These are phyloP conservation scores for Aspergillus aculeatus DNA, from an alignment of 2,329 filamentous ascomycete species.

Conservation along the genomic window DNA sequence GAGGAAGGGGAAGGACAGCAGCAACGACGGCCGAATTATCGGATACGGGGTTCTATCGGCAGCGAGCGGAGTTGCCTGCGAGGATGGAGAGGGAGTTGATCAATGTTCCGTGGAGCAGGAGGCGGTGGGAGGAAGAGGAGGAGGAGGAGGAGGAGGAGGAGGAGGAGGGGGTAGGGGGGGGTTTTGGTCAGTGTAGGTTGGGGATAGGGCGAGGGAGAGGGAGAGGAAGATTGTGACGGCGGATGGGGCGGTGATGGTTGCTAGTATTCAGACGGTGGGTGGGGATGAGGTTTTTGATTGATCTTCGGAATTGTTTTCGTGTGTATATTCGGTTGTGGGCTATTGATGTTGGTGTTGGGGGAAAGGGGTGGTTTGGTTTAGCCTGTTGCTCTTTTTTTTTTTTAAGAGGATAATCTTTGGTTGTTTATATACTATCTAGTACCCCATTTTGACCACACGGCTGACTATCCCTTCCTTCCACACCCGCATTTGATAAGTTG, in stretches of 20 bases:
- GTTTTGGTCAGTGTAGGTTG: too few species aligned
- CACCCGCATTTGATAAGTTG: too few species aligned
- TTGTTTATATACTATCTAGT: neutral
- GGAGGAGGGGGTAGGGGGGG: neutral
- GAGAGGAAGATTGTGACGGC: slow-evolving; percentile 21
- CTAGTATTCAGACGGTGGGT: slow-evolving; percentile 23
- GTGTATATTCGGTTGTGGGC: neutral
- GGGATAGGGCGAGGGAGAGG: neutral
- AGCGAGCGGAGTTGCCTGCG: slow-evolving; percentile 27
- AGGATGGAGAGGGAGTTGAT: slow-evolving; percentile 29
- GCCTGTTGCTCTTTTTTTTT: too few species aligned
- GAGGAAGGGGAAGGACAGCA: too few species aligned
- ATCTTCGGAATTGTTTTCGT: too few species aligned
- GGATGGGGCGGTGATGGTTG: slow-evolving; percentile 28
- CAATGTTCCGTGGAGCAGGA: slow-evolving; percentile 22
- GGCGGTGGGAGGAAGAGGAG: slow-evolving; percentile 5
- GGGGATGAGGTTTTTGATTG: neutral
- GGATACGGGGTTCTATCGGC: slow-evolving; percentile 29
- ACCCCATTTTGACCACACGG: neutral
- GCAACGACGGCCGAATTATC: slow-evolving; percentile 24
- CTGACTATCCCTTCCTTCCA: too few species aligned
- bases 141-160: neutral
- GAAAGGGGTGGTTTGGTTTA: neutral
- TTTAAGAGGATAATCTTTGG: too few species aligned
- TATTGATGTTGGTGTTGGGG: too few species aligned